These are phyloP conservation scores for Corymbia maculata DNA, from an alignment of 345 rosid species.

Conservation along the genomic window DNA sequence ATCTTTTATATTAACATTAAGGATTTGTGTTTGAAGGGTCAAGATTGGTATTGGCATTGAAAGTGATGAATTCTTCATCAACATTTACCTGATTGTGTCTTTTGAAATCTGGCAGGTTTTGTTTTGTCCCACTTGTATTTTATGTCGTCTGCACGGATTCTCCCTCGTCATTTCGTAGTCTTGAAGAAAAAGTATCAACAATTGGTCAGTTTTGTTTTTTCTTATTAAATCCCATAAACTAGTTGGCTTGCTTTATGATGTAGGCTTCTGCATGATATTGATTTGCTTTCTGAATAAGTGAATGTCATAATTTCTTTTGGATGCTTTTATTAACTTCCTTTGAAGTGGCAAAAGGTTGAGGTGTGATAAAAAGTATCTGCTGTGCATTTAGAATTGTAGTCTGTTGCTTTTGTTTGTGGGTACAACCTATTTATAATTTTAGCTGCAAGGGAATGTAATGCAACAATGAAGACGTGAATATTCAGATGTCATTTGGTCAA, in stretches of 20 bases:
- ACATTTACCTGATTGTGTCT: not conserved
- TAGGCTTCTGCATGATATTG: not conserved
- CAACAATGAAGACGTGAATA: not conserved
- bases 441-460: not conserved
- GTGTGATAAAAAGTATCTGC: not conserved
- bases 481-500: not conserved
- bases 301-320: not conserved
- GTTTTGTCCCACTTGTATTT: constrained; percentile 44
- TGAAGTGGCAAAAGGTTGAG: not conserved
- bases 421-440: not conserved
- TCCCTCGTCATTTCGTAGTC: constrained; percentile 16
- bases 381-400: not conserved
- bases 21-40: not conserved
- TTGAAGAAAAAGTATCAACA: constrained; percentile 50
- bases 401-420: not conserved
- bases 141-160: constrained; percentile 33
- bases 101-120: constrained; percentile 45
- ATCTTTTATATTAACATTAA: not conserved
- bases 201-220: constrained; percentile 45
- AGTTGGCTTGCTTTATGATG: not conserved
- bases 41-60: not conserved
- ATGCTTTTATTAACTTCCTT: not conserved
- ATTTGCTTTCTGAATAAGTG: not conserved
- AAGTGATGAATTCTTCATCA: not conserved
- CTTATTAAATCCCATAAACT: not conserved